Evolutionary conservation across 2,329 filamentous ascomycete genomes (phyloP).

Genomic region (Aspergillus aculeatus): DNA sequence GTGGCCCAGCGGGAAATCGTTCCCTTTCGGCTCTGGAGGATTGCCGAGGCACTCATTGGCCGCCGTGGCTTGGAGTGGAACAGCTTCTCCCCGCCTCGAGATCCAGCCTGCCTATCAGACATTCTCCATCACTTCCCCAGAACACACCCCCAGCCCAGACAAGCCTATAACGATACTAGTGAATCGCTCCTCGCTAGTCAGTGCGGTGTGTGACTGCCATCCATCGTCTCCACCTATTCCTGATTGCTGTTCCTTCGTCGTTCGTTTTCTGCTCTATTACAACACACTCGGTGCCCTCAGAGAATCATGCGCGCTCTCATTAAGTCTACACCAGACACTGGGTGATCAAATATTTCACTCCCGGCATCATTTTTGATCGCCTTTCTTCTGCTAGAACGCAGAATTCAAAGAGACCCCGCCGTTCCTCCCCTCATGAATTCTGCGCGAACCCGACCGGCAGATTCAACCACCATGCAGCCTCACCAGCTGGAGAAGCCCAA

Average conservation of each 20-base stretch:
- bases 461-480: slow-evolving; percentile 24
- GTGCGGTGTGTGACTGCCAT: too few species aligned
- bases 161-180: background rate
- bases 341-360: background rate
- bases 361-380: background rate
- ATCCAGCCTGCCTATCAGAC: too few species aligned
- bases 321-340: background rate
- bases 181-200: background rate
- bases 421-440: background rate
- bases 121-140: background rate
- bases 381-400: background rate
- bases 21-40: background rate
- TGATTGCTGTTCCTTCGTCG: background rate
- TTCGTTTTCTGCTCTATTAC: background rate
- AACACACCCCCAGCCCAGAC: background rate
- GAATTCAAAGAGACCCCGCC: background rate
- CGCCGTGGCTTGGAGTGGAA: background rate
- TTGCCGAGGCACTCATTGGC: background rate
- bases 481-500: slow-evolving; percentile 5
- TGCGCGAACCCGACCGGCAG: background rate
- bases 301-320: background rate
- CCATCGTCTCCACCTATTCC: background rate
- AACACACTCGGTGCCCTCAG: background rate
- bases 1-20: too few species aligned
- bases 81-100: too few species aligned